Conservation (phyloP, 2,329 filamentous ascomycete species). For the Dryadomyces sulphureus region DNA sequence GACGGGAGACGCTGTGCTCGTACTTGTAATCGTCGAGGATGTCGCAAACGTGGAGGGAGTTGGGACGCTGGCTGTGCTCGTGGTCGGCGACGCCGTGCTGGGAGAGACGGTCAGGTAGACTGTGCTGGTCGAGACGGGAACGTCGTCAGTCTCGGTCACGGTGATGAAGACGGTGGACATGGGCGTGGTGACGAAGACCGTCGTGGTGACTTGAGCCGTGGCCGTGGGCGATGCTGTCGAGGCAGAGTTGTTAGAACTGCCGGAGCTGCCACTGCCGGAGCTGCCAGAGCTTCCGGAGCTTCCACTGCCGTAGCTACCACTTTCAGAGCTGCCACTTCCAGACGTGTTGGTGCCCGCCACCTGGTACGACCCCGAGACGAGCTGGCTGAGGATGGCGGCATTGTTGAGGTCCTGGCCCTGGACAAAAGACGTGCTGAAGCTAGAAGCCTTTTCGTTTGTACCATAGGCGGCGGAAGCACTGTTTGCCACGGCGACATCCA, state of each 20-base stretch:
- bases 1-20: neutral
- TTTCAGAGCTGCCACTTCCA: constrained; percentile 8
- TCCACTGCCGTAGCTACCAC: constrained; percentile 5
- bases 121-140: neutral
- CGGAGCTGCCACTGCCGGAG: constrained; percentile 5
- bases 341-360: constrained; percentile 17
- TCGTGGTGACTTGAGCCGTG: too few relatives aligned
- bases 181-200: constrained; percentile 26
- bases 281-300: constrained; percentile 9
- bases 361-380: constrained; percentile 26
- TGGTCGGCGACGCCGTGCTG: neutral
- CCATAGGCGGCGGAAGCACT: neutral
- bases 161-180: constrained; percentile 6
- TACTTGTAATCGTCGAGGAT: neutral
- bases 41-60: neutral
- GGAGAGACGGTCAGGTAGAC: neutral
- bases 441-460: constrained; percentile 2
- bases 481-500: constrained; percentile 19
- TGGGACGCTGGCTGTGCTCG: neutral
- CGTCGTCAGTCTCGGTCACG: constrained; percentile 2
- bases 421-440: constrained; percentile 16
- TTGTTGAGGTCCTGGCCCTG: constrained; percentile 24
- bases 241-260: constrained; percentile 9
- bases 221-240: too few relatives aligned
- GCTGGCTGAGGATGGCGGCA: constrained; percentile 29